A percentile compares a stretch with the other conserved stretches of the same genome.
phyloP scores from a whole-genome alignment of 2,329 filamentous ascomycete species.

The Colletotrichum filicis region DNA sequence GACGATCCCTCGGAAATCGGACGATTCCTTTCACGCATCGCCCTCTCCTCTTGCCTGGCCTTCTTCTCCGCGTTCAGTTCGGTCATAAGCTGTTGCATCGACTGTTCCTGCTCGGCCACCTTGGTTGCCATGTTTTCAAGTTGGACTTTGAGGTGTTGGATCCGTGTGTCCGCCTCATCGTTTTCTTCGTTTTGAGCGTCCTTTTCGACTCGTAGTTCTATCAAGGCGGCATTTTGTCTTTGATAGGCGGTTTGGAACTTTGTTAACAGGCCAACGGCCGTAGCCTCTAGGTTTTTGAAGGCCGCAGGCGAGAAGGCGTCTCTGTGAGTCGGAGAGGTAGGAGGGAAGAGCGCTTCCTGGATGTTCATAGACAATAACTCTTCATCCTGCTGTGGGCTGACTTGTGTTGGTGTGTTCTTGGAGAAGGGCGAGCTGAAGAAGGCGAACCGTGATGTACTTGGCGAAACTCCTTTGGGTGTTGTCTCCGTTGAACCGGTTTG shows the following conservation, averaged over 20 bases:
- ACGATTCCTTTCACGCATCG: constrained; percentile 41
- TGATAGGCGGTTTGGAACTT: constrained; percentile 70
- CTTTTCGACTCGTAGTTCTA: constrained; percentile 64
- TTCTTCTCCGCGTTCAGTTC: constrained; percentile 64
- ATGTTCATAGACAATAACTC: constrained; percentile 68
- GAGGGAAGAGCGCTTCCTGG: constrained; percentile 63
- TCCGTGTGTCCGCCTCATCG: constrained; percentile 63
- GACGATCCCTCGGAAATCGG: constrained; percentile 52
- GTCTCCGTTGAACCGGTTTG: constrained; percentile 35
- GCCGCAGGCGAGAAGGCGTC: constrained; percentile 68
- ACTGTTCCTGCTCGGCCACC: constrained; percentile 63
- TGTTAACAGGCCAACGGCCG: constrained; percentile 64
- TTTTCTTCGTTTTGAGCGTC: constrained; percentile 65
- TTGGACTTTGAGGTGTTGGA: constrained; percentile 66
- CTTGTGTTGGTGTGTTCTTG: constrained; percentile 45
- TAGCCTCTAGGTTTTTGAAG: constrained; percentile 70
- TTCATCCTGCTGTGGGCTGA: constrained; percentile 51
- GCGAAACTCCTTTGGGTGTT: constrained; percentile 47
- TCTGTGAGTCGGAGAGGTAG: constrained; percentile 51
- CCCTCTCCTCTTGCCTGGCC: constrained; percentile 52
- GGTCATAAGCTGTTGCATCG: constrained; percentile 60
- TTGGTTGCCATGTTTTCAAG: constrained; percentile 68
- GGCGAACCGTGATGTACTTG: constrained; percentile 54
- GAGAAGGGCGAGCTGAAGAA: constrained; percentile 58
- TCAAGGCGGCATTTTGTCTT: constrained; percentile 59